A percentile compares a stretch with the other conserved stretches of the same genome.
These are phyloP conservation scores for Astraeus odoratus DNA, from an alignment of 768 basidiomycete species.

Conservation along the genomic window DNA sequence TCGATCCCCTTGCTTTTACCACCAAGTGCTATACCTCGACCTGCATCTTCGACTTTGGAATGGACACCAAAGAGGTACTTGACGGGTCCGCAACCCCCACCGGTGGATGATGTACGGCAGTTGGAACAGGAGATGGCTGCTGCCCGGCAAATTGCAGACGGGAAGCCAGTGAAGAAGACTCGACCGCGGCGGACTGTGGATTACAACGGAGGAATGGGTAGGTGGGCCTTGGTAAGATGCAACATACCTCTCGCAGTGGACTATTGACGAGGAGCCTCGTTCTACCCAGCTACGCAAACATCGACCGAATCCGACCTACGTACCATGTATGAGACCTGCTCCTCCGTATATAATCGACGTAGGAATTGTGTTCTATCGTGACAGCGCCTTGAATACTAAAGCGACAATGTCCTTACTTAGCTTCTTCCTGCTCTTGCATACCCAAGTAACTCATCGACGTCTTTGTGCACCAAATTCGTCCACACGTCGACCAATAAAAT, in stretches of 20 bases:
- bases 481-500: slow-evolving; percentile 99
- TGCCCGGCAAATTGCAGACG: slow-evolving; percentile 65
- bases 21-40: slow-evolving; percentile 29
- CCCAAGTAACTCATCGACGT: slow-evolving; percentile 84
- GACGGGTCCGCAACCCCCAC: slow-evolving; percentile 67
- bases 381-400: slow-evolving; percentile 17
- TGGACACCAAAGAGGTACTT: slow-evolving; percentile 75
- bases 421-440: slow-evolving; percentile 93
- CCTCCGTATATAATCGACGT: slow-evolving; percentile 90
- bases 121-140: slow-evolving; percentile 76
- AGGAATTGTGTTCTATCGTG: slow-evolving; percentile 25
- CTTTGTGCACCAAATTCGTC: slow-evolving; percentile 93
- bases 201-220: slow-evolving; percentile 81
- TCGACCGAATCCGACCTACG: slow-evolving; percentile 71
- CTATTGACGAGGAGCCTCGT: background rate
- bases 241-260: background rate
- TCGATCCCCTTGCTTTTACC: slow-evolving; percentile 42
- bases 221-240: slow-evolving; percentile 74
- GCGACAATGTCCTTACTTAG: slow-evolving; percentile 37
- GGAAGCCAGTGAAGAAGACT: slow-evolving; percentile 83
- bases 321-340: slow-evolving; percentile 73
- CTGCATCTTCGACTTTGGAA: slow-evolving; percentile 41
- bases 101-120: slow-evolving; percentile 66
- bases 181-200: slow-evolving; percentile 92
- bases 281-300: slow-evolving; percentile 58